Evolutionary conservation across 2,329 filamentous ascomycete species (phyloP).

Genomic region (Exophiala calicioides): DNA sequence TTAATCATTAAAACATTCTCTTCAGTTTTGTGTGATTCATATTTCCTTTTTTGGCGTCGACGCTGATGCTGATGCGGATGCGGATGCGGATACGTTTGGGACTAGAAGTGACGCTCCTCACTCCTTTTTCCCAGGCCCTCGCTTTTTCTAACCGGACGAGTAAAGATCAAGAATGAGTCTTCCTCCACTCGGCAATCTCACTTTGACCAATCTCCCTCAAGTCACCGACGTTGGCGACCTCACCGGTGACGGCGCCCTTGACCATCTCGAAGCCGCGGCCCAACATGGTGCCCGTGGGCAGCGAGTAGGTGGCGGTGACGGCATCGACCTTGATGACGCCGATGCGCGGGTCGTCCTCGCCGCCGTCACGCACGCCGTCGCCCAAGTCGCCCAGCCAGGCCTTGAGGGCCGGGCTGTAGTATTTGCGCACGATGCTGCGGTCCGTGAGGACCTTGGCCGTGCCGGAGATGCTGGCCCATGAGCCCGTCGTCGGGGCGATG

Average conservation of each 20-base stretch:
- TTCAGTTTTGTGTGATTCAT: no score
- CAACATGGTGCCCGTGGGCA: constrained; percentile 63
- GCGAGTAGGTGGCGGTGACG: constrained; percentile 70
- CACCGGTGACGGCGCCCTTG: constrained; percentile 72
- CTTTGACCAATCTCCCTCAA: constrained; percentile 69
- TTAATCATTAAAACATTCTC: no score
- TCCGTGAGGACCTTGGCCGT: constrained; percentile 69
- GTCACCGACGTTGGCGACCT: constrained; percentile 71
- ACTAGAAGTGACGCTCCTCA: no score
- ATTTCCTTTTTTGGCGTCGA: no score
- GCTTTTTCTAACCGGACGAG: no score
- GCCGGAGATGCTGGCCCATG: constrained; percentile 88
- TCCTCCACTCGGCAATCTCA: constrained; percentile 53
- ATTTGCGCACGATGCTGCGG: constrained; percentile 66
- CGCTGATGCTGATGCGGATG: no score
- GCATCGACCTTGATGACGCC: constrained; percentile 76
- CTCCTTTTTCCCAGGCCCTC: no score
- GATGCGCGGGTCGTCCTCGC: constrained; percentile 77
- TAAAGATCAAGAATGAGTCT: no score
- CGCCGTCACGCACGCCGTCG: constrained; percentile 80
- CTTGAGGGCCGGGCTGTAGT: constrained; percentile 73
- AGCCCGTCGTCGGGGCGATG: constrained; percentile 69
- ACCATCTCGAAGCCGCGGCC: constrained; percentile 69
- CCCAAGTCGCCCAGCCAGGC: constrained; percentile 85
- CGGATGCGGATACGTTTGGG: no score